phyloP scores from a whole-genome alignment of 2,329 filamentous ascomycete species.

The Saccharata proteae region DNA sequence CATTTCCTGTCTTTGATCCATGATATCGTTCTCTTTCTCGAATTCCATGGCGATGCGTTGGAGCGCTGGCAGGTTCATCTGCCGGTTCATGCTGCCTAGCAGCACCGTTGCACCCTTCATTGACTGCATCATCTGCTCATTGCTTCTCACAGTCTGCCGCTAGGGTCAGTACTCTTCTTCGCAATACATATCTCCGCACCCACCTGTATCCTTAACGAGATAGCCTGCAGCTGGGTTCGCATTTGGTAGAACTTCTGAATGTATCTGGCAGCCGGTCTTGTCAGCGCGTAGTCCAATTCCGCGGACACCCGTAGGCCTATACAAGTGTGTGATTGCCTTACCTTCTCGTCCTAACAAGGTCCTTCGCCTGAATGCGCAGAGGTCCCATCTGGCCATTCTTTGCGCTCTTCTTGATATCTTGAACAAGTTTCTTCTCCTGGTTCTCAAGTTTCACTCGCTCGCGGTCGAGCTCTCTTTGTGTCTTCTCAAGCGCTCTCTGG shows the following conservation, averaged over 20 bases:
- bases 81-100: slow-evolving; percentile 90
- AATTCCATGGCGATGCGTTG: slow-evolving; percentile 99
- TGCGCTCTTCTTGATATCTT: slow-evolving; percentile 95
- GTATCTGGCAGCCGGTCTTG: slow-evolving; percentile 51
- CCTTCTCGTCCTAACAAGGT: slow-evolving; percentile 82
- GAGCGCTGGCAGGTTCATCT: slow-evolving; percentile 91
- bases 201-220: slow-evolving; percentile 88
- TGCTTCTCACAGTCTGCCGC: slow-evolving; percentile 79
- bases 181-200: slow-evolving; percentile 8
- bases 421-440: slow-evolving; percentile 92
- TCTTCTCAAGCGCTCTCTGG: slow-evolving; percentile 93
- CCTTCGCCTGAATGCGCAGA: slow-evolving; percentile 96
- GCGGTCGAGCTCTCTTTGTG: slow-evolving; percentile 88
- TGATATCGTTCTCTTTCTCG: slow-evolving; percentile 96
- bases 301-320: too few species aligned
- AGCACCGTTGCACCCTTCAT: slow-evolving; percentile 97
- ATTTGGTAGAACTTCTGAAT: slow-evolving; percentile 98
- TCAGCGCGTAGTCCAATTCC: background rate
- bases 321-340: slow-evolving; percentile 22
- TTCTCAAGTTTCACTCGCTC: slow-evolving; percentile 94
- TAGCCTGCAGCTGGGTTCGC: slow-evolving; percentile 93
- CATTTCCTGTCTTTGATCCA: slow-evolving; percentile 98
- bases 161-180: slow-evolving; percentile 10
- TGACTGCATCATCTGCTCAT: slow-evolving; percentile 99
- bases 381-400: slow-evolving; percentile 99